Percentiles rank a stretch among this genome's conserved stretches.
Conservation (phyloP, 768 basidiomycete genomes). For the Hygrocybe coccinea region DNA sequence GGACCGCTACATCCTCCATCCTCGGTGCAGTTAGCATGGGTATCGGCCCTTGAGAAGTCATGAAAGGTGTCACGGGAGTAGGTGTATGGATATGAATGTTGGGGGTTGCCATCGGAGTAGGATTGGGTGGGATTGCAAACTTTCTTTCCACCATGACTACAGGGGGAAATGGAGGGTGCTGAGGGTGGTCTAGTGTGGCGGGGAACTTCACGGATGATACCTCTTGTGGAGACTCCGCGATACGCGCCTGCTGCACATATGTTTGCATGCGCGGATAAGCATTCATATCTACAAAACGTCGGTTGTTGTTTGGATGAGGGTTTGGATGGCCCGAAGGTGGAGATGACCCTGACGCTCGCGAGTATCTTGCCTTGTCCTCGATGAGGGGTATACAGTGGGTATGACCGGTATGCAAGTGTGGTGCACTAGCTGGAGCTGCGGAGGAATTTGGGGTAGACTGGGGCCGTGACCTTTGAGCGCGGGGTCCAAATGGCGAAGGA, state of each 20-base stretch:
- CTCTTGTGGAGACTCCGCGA: neutral
- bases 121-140: neutral
- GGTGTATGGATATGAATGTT: slow-evolving; percentile 17
- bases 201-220: neutral
- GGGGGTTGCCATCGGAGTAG: neutral
- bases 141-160: neutral
- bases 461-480: neutral
- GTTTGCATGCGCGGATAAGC: neutral
- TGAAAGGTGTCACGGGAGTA: neutral
- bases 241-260: neutral
- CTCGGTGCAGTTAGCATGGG: slow-evolving; percentile 42
- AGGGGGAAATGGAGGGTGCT: neutral
- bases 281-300: neutral
- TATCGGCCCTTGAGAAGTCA: slow-evolving; percentile 12
- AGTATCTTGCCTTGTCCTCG: neutral
- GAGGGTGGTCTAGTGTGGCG: slow-evolving; percentile 15
- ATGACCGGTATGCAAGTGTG: neutral
- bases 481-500: slow-evolving; percentile 1
- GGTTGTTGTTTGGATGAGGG: neutral
- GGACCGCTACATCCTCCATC: slow-evolving; percentile 36
- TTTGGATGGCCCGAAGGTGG: neutral
- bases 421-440: slow-evolving; percentile 3
- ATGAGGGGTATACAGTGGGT: neutral
- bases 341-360: neutral
- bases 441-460: neutral